phyloP scores from a whole-genome alignment of 139 green algal genomes.

The Nannochloris sp. region DNA sequence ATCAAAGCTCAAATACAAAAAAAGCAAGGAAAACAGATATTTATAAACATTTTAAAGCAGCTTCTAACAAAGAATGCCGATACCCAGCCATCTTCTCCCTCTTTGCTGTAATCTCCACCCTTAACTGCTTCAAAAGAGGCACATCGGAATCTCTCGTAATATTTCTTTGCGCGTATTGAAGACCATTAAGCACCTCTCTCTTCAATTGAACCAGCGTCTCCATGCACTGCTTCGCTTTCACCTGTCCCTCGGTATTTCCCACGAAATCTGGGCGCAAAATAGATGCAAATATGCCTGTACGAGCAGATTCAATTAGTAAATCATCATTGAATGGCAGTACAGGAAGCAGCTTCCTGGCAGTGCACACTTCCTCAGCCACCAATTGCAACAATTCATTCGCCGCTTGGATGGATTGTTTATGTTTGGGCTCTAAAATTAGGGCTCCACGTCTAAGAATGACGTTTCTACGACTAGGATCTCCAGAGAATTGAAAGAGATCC shows the following conservation, averaged over 20 bases:
- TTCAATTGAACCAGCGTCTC: neutral
- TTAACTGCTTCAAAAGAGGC: too few species aligned
- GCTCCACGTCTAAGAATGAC: neutral
- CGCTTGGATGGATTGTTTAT: neutral
- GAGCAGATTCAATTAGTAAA: neutral
- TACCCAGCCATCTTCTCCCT: too few species aligned
- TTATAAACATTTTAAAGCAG: too few species aligned
- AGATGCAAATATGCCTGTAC: neutral
- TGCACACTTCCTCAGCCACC: neutral
- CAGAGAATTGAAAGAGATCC: neutral
- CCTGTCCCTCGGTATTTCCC: neutral
- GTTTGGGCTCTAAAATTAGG: neutral
- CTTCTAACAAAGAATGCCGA: too few species aligned
- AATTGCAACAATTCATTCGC: neutral
- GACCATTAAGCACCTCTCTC: neutral
- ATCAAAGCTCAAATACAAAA: too few species aligned
- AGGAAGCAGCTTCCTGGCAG: neutral
- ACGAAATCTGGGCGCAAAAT: neutral
- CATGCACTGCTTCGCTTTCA: neutral
- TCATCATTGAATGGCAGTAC: neutral
- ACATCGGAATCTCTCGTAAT: too few species aligned
- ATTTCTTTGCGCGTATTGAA: neutral
- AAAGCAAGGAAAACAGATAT: too few species aligned
- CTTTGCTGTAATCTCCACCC: too few species aligned
- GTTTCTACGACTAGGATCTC: neutral